These are phyloP conservation scores for Ambrosia artemisiifolia DNA, from an alignment of 129 eudicot genomes.

Conservation along the genomic window DNA sequence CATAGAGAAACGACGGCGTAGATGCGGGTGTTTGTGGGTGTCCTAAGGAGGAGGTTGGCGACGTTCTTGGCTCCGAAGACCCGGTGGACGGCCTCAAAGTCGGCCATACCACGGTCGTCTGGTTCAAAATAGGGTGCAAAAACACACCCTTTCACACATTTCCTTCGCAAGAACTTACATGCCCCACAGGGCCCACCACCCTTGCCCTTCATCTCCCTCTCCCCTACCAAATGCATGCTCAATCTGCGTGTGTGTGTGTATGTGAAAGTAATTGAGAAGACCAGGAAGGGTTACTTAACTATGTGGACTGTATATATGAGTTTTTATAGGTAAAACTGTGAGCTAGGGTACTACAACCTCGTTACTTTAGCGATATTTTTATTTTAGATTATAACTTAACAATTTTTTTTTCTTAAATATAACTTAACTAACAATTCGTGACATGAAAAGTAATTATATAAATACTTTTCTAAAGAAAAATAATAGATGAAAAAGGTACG, in stretches of 20 bases:
- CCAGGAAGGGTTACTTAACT: too few relatives aligned
- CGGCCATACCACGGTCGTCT: slow-evolving; percentile 42
- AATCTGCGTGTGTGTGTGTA: neutral
- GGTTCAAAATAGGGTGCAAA: slow-evolving; percentile 35
- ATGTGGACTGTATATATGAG: neutral
- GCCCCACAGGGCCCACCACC: slow-evolving; percentile 40
- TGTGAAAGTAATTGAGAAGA: neutral
- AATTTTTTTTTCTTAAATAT: too few relatives aligned
- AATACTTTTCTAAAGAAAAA: neutral
- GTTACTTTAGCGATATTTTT: neutral
- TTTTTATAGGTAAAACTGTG: neutral
- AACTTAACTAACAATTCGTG: too few relatives aligned
- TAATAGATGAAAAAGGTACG: too few relatives aligned
- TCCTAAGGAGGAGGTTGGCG: slow-evolving; percentile 50
- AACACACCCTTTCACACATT: slow-evolving; percentile 22
- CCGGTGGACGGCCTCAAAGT: slow-evolving; percentile 78
- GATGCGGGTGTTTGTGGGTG: slow-evolving; percentile 48
- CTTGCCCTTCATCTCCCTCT: slow-evolving; percentile 17
- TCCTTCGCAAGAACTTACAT: slow-evolving; percentile 37
- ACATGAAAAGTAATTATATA: neutral
- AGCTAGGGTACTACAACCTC: neutral
- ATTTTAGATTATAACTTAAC: too few relatives aligned
- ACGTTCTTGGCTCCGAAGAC: slow-evolving; percentile 83
- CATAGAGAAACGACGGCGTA: slow-evolving; percentile 60
- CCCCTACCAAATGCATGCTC: neutral